Percentiles rank a stretch among this genome's conserved stretches.
phyloP scores from a whole-genome alignment of 2,329 filamentous ascomycete species.

The Aspergillus eucalypticola region DNA sequence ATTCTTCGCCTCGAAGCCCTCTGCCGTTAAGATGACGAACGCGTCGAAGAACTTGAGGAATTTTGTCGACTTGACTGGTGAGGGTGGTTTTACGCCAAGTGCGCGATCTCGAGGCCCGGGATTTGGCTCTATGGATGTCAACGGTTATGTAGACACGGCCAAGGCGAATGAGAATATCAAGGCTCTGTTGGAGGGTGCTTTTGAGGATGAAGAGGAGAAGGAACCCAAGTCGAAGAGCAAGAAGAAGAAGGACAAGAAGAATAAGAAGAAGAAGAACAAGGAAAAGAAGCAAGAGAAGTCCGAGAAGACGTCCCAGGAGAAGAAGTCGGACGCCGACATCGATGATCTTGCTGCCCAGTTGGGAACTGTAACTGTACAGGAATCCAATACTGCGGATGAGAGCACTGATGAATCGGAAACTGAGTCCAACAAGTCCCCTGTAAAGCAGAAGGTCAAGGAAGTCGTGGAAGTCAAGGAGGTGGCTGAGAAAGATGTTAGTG shows the following conservation, averaged over 20 bases:
- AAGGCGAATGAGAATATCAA: constrained; percentile 57
- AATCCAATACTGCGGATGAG: constrained; percentile 30
- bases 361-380: constrained; percentile 44
- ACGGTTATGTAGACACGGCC: constrained; percentile 51
- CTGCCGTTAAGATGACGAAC: constrained; percentile 42
- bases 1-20: constrained; percentile 54
- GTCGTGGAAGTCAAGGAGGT: constrained; percentile 37
- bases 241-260: constrained; percentile 28
- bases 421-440: constrained; percentile 49
- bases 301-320: constrained; percentile 16
- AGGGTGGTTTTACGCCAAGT: constrained; percentile 52
- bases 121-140: constrained; percentile 57
- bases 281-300: constrained; percentile 21
- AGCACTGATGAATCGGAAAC: constrained; percentile 41
- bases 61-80: constrained; percentile 52
- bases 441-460: constrained; percentile 25
- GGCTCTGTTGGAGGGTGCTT: constrained; percentile 52
- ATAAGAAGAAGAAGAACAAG: constrained; percentile 21
- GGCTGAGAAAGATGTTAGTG: constrained; percentile 32
- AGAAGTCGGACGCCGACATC: constrained; percentile 35
- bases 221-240: constrained; percentile 43
- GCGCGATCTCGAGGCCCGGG: constrained; percentile 46
- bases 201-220: constrained; percentile 52
- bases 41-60: constrained; percentile 46
- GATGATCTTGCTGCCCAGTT: constrained; percentile 48